Evolutionary conservation across 768 basidiomycete species (phyloP), one percentile per base, ranked within the genome.

Genomic region (Tubosaeta sp.): DNA sequence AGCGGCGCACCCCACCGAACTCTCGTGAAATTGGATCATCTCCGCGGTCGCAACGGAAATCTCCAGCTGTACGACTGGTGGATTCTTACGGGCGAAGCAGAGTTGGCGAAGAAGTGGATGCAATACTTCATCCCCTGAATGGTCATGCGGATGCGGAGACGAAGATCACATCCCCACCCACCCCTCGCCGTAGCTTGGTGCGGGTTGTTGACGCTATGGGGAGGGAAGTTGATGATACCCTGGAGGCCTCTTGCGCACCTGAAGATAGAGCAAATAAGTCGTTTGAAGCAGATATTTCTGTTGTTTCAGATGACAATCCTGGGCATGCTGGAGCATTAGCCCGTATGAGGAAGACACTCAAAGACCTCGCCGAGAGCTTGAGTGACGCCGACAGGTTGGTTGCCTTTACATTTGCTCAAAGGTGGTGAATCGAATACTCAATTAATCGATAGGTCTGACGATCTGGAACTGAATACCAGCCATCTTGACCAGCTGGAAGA

Each of bases 131-230:
- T 27, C 44, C 52, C 31, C 25, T 47, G 19, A 58, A 58, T 41
- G 52, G 46, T 17, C 52, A 51, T 22, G 57, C 55, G 51, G 65
- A 71, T 33, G 52, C 52, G 19, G 62, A 58, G 19, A 50, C 31
- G 43, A 55, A 59, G 31, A 51, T 39, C 29, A 49, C 47, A 11
- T 38, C 64, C 7, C 60, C 58, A 43, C 43, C 48, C 26, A 62
- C 60, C 13, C 57, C 57, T 26, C 67, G 46, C 47, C 75, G 65
- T 58, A 78, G 73, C 55, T 60, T 66, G 25, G 72, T 88, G 46
- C 78, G 84, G 39, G 70, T 88, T 32, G 76, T 87, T 38, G 86
- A 90, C 62, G 83, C 83, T 6, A 82, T 85, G 79, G 87, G 86
- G 8, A 76, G 72, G 48, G 80, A 83, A 58, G 71, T 86, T 14